Base-by-base conservation (phyloP, 768 basidiomycete species). In the Chalciporus pseudorubinellus region DNA sequence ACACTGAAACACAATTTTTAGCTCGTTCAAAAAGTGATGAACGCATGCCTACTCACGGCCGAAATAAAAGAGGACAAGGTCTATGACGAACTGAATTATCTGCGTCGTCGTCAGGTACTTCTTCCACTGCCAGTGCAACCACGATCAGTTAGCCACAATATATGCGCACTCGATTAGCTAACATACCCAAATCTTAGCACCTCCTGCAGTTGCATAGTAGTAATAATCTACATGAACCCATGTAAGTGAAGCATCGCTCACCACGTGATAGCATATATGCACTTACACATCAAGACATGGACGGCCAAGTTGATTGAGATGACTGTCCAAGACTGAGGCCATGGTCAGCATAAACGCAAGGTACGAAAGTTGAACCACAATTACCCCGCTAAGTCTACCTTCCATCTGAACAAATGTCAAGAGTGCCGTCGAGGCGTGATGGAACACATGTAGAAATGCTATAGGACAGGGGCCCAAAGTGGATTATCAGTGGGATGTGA, bases 391-490 rank as follows among this genome's bases (percentile, higher is more conserved):
- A 39, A 95, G 90, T 66, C 80, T 82, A 50, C 92, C 93, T 59
- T 92, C 84, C 55, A 97, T 77, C 72, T 97, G 93, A 48, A 90
- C 87, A 70, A 84, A 97, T 73, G 92, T 94, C 51, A 98, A 76
- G 52, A 95, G 71, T 44, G 93, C 94, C 50, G 95, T 97, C 9
- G 93, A 93, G 45, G 95, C 87, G 75, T 98, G 95, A 70, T 98
- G 95, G 77, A 95, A 98, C 52, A 98, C 92, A 70, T 98, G 95
- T 53, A 98, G 77, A 74, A 98, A 98, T 58, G 91, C 93, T 94
- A 60, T 29, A 10, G 22, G 11, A 43, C 14, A 28, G 26, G 20
- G 33, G 12, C 57, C 34, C 50, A 44, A 26, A 5, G 28, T 13
- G 22, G 29, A 31, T 46, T 3, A 31, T 31, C 24, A 34, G 44